Evolutionary conservation across 176 grass and related monocot species (phyloP).

Genomic region (Oryza officinalis): DNA sequence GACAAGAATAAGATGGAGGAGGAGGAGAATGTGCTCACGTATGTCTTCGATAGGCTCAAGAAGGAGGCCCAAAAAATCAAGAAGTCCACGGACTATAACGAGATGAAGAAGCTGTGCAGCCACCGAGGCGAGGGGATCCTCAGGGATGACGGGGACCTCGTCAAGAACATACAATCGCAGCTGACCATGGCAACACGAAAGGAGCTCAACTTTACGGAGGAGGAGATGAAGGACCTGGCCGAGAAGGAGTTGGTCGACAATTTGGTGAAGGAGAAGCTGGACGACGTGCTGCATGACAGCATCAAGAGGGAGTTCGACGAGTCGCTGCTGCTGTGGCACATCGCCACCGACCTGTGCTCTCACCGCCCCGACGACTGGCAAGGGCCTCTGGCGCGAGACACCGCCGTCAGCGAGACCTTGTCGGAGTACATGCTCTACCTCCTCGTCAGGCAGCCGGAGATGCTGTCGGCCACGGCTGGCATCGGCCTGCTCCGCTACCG

Average conservation of each 20-base stretch:
- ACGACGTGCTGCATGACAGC: accelerated
- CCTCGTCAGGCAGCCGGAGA: conserved; percentile 45
- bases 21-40: no score
- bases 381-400: accelerated
- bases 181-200: background rate
- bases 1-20: no score
- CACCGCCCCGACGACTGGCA: accelerated
- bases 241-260: no score
- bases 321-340: conserved; percentile 45
- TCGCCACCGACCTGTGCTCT: conserved; percentile 43
- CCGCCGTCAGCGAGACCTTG: background rate
- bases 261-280: background rate
- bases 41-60: background rate
- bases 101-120: background rate
- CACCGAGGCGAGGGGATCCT: background rate
- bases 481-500: conserved; percentile 45
- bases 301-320: conserved; percentile 13
- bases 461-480: conserved; percentile 40
- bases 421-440: conserved; percentile 64
- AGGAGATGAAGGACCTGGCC: background rate
- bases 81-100: background rate
- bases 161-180: background rate
- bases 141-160: accelerated
- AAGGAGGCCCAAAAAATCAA: background rate
- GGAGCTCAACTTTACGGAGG: no score